Conservation (phyloP, 2,329 filamentous ascomycete genomes). For the Phyllosticta citrichinensis region DNA sequence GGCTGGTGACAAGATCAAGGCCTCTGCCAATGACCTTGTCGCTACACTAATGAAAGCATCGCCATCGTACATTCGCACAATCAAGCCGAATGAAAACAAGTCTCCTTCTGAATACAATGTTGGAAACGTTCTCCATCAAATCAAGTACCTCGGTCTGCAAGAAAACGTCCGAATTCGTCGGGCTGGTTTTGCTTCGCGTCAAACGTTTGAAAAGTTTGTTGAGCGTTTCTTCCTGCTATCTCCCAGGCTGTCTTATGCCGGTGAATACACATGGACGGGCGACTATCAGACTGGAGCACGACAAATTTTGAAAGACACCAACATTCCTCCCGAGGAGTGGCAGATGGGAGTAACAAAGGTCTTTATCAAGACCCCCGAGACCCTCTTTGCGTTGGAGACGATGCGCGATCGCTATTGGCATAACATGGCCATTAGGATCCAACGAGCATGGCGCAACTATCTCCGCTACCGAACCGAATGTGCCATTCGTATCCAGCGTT, state of each 20-base stretch:
- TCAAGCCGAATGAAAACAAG: conserved; percentile 99
- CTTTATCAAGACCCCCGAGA: conserved; percentile 97
- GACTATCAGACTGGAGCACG: conserved; percentile 77
- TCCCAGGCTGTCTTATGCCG: conserved; percentile 88
- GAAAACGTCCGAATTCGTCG: conserved; percentile 97
- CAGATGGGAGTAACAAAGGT: conserved; percentile 96
- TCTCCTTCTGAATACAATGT: conserved; percentile 86
- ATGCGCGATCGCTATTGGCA: conserved; percentile 99
- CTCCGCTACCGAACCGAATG: conserved; percentile 86
- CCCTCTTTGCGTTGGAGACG: conserved; percentile 88
- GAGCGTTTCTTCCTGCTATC: conserved; percentile 94
- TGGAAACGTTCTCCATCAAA: conserved; percentile 89
- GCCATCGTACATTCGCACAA: conserved; percentile 95
- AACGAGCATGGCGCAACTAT: conserved; percentile 95
- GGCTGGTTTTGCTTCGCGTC: conserved; percentile 92
- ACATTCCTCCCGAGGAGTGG: conserved; percentile 89
- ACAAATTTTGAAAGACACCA: conserved; percentile 92
- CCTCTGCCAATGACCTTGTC: conserved; percentile 88
- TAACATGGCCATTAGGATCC: conserved; percentile 97
- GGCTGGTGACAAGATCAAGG: conserved; percentile 90
- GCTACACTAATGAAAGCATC: conserved; percentile 94
- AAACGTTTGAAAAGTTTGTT: conserved; percentile 96
- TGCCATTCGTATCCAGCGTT: conserved; percentile 84
- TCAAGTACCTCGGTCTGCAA: conserved; percentile 98
- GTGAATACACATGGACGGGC: conserved; percentile 93